Evolutionary conservation across 805 yeast genomes (phyloP).

Genomic region (Starmera dryadoides): DNA sequence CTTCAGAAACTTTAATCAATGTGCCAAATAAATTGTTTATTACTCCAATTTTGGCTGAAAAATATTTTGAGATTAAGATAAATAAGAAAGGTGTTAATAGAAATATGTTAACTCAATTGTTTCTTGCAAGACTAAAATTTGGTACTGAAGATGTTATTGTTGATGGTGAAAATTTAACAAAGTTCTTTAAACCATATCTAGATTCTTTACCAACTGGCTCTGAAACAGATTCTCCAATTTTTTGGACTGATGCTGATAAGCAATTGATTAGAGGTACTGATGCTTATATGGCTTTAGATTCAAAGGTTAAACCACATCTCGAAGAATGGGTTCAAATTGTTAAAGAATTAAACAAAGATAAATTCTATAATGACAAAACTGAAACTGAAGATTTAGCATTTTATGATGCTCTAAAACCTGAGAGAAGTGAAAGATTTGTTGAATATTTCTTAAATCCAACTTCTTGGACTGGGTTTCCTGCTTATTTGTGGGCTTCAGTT

Average conservation of each 20-base stretch:
- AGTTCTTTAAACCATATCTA: constrained; percentile 36
- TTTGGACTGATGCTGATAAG: constrained; percentile 52
- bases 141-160: constrained; percentile 14
- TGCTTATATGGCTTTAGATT: constrained; percentile 45
- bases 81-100: constrained; percentile 7
- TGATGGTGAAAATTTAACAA: constrained; percentile 6
- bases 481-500: constrained; percentile 68
- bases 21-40: constrained; percentile 32
- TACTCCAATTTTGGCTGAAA: constrained; percentile 27
- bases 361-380: constrained; percentile 11
- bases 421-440: constrained; percentile 18
- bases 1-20: constrained; percentile 22
- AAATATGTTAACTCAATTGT: constrained; percentile 22
- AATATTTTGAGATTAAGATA: constrained; percentile 15
- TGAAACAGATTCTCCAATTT: constrained; percentile 53
- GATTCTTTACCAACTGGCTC: constrained; percentile 37
- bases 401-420: constrained; percentile 17
- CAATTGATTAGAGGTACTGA: constrained; percentile 60
- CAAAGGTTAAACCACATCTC: constrained; percentile 35
- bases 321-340: constrained; percentile 50
- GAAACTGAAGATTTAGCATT: constrained; percentile 16
- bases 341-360: constrained; percentile 11
- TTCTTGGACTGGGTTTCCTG: constrained; percentile 59
- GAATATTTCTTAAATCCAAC: constrained; percentile 18
- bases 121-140: constrained; percentile 36